A percentile compares a stretch with the other conserved stretches of the same genome.
These are phyloP conservation scores for Dothiorella sarmentorum DNA, from an alignment of 2,329 filamentous ascomycete genomes.

Conservation along the genomic window DNA sequence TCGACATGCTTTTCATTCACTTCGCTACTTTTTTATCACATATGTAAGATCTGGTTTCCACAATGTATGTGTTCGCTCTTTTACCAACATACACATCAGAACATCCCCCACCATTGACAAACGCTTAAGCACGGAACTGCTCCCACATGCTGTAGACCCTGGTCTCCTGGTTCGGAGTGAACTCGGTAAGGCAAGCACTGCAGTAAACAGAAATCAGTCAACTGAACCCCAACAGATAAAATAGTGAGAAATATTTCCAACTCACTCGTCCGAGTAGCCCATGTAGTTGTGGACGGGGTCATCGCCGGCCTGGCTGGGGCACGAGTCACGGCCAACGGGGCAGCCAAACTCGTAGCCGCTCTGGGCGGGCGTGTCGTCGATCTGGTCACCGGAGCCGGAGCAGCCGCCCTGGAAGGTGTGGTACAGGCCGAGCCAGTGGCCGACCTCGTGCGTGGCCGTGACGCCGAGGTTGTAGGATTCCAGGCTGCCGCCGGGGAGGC, in stretches of 20 bases:
- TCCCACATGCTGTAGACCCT: slow-evolving; percentile 53
- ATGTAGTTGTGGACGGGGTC: slow-evolving; percentile 36
- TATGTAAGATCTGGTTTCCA: no score
- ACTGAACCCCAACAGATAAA: neutral
- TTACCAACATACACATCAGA: no score
- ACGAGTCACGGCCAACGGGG: slow-evolving; percentile 34
- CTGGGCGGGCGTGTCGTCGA: slow-evolving; percentile 31
- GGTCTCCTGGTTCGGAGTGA: slow-evolving; percentile 49
- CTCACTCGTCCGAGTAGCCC: slow-evolving; percentile 29
- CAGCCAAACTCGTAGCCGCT: slow-evolving; percentile 48
- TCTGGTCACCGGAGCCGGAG: slow-evolving; percentile 25
- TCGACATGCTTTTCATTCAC: no score
- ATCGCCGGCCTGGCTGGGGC: slow-evolving; percentile 25
- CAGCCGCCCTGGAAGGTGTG: slow-evolving; percentile 33
- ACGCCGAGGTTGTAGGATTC: slow-evolving; percentile 19
- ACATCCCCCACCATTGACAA: no score
- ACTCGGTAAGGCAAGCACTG: slow-evolving; percentile 54
- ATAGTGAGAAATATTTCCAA: neutral
- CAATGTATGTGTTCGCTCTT: no score
- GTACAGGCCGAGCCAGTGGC: slow-evolving; percentile 32
- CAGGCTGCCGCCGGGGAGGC: neutral
- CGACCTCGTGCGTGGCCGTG: slow-evolving; percentile 32
- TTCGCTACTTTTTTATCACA: no score
- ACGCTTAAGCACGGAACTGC: slow-evolving; percentile 29
- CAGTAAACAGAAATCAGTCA: slow-evolving; percentile 13